These are phyloP conservation scores for Candida sakaeoensis DNA, from an alignment of 805 yeast genomes.

Conservation along the genomic window DNA sequence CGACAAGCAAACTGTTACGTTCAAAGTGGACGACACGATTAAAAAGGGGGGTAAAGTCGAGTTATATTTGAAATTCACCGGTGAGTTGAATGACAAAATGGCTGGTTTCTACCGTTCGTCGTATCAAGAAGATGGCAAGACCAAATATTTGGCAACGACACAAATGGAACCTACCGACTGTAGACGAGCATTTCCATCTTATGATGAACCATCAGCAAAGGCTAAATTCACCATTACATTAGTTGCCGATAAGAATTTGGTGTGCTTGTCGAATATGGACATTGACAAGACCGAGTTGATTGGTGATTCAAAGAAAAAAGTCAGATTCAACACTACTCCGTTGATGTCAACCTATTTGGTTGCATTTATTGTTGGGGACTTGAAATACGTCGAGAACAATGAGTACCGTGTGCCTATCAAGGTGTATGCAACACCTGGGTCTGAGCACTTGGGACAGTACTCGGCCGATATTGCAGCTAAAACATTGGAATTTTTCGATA, in stretches of 20 bases:
- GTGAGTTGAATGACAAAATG: conserved; percentile 72
- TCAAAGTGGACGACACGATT: conserved; percentile 32
- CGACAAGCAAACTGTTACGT: conserved; percentile 40
- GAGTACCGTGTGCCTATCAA: conserved; percentile 72
- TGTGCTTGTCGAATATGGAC: conserved; percentile 70
- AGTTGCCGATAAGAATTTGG: conserved; percentile 51
- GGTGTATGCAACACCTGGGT: conserved; percentile 78
- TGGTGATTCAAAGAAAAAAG: conserved; percentile 46
- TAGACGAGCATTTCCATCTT: conserved; percentile 82
- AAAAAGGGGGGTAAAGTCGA: conserved; percentile 37
- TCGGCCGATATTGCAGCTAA: conserved; percentile 74
- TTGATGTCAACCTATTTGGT: conserved; percentile 81
- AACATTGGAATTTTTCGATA: conserved; percentile 69
- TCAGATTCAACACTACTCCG: conserved; percentile 71
- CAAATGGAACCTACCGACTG: conserved; percentile 88
- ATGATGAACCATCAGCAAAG: conserved; percentile 79
- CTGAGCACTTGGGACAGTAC: conserved; percentile 65
- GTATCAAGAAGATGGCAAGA: conserved; percentile 58
- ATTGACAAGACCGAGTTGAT: conserved; percentile 43
- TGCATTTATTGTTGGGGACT: conserved; percentile 80
- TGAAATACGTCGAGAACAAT: conserved; percentile 64
- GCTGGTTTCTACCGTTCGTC: conserved; percentile 77
- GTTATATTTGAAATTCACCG: conserved; percentile 52
- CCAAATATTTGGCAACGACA: conserved; percentile 73
- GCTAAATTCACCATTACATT: conserved; percentile 66